These are phyloP conservation scores for Trichoderma lentiforme DNA, from an alignment of 2,329 filamentous ascomycete genomes.

Conservation along the genomic window DNA sequence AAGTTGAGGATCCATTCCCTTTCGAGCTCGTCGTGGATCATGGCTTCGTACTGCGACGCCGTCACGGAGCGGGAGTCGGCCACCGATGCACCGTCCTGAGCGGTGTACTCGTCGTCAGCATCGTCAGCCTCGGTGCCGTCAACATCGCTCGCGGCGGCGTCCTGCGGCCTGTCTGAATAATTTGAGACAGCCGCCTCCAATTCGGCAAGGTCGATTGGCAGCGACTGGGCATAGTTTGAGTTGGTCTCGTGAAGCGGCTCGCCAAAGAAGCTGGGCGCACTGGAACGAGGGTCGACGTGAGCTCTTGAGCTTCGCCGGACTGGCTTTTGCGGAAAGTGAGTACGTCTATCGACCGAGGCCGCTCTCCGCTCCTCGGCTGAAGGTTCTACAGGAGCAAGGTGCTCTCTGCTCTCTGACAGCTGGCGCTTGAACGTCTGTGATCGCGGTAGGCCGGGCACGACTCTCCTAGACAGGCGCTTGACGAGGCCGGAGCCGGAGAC, in stretches of 20 bases:
- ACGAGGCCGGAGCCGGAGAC: conserved; percentile 30
- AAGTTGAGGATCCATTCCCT: conserved; percentile 92
- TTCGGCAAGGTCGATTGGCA: conserved; percentile 20
- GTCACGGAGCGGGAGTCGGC: conserved; percentile 48
- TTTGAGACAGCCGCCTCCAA: conserved; percentile 11
- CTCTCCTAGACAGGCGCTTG: conserved; percentile 52
- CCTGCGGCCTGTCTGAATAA: not conserved
- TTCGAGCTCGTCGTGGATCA: conserved; percentile 79
- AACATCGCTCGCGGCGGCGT: not conserved
- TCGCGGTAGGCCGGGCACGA: conserved; percentile 75
- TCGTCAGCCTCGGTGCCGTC: conserved; percentile 1
- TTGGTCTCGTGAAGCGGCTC: conserved; percentile 23
- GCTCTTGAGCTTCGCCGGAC: conserved; percentile 24
- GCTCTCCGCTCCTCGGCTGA: conserved; percentile 67
- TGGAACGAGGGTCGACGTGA: conserved; percentile 40
- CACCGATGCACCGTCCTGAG: conserved; percentile 32
- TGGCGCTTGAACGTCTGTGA: conserved; percentile 78
- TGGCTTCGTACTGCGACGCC: conserved; percentile 55
- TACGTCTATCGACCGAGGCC: conserved; percentile 60
- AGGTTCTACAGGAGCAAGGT: conserved; percentile 63
- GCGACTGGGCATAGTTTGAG: conserved; percentile 21
- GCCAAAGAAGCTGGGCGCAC: conserved; percentile 46
- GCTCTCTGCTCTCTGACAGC: conserved; percentile 73
- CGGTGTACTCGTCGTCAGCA: conserved; percentile 1
- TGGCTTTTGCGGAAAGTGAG: conserved; percentile 30